Conservation (phyloP, 306 rosid genomes). For the Sechiopsis laciniata region DNA sequence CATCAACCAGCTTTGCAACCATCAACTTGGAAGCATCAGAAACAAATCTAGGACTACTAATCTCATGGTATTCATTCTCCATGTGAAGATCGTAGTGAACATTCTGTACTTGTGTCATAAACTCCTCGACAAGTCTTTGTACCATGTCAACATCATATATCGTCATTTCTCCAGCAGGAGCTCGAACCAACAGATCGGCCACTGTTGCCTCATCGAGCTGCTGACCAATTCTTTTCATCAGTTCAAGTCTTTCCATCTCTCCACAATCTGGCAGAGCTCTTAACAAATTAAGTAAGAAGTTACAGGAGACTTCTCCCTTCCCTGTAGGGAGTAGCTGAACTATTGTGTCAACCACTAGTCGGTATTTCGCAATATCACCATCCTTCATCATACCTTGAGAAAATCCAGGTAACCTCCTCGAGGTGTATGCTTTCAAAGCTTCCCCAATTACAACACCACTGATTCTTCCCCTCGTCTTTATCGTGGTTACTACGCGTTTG, state of each 20-base stretch:
- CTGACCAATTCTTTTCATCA: conserved; percentile 64
- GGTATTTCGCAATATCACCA: conserved; percentile 46
- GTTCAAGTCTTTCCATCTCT: conserved; percentile 42
- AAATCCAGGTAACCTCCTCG: conserved; percentile 63
- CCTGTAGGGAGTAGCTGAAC: conserved; percentile 51
- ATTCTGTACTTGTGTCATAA: conserved; percentile 37
- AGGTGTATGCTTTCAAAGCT: conserved; percentile 69
- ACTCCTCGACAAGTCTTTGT: conserved; percentile 68
- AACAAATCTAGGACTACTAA: conserved; percentile 46
- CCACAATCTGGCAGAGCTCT: conserved; percentile 55
- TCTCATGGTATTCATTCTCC: conserved; percentile 62
- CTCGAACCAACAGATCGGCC: conserved; percentile 54
- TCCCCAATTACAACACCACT: conserved; percentile 62
- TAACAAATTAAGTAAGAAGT: conserved; percentile 62
- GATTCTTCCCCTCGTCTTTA: conserved; percentile 46
- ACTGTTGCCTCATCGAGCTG: conserved; percentile 73
- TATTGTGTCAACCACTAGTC: conserved; percentile 54
- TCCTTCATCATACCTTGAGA: conserved; percentile 55
- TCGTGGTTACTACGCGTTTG: conserved; percentile 52
- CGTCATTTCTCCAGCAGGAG: conserved; percentile 38
- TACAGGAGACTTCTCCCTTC: conserved; percentile 45
- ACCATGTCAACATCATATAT: conserved; percentile 58
- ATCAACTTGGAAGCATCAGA: conserved; percentile 51
- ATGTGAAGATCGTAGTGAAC: conserved; percentile 35
- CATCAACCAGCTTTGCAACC: conserved; percentile 81